Evolutionary conservation across 140 eudicot genomes (phyloP), one percentile per base, ranked within the genome.

Genomic region (Senecio squalidus): DNA sequence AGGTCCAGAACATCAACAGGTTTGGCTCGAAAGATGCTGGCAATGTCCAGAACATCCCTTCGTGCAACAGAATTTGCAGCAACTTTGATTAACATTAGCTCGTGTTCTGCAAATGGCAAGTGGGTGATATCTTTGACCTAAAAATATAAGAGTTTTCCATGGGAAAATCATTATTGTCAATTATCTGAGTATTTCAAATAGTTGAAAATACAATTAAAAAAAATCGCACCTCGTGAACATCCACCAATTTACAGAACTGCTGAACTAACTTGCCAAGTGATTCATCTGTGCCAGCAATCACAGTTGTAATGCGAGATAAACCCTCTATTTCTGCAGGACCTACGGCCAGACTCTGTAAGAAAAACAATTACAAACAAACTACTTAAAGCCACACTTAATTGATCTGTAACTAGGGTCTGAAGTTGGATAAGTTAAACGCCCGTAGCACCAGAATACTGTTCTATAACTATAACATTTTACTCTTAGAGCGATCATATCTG

Each of bases 1-100:
- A n/a, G 97, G 61, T 80, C 95, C 51, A 93, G 85, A 58, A 89
- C 95, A 80, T 89, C 95, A 54, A 89, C 95, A 41, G 95, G 86
- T 49, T 89, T 89, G 33, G 95, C 95, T 8, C 95, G 82, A 71
- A 89, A 89, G 63, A 89, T 89, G 60, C 65, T 64, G 28, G 97
- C 95, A 64, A 89, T 82, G 68, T 89, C 97, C 49, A 89, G 80
- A 28, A 89, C 97, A 78, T 82, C 86, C 58, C 95, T 80, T 49
- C 94, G 71, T 60, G 94, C 95, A 55, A 74, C 68, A 70, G 94
- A 31, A 51, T 68, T 76, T 14, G 62, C 95, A 64, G 95, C 95
- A 53, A 89, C 77, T 71, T 89, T 89, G 10, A 89, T 85, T 57
- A 89, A 61, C 97, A 85, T 82, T 31, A 89, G 61, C 71, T 89